Base-by-base conservation (phyloP, 108 stramenopile genomes). In the Seminavis robusta region DNA sequence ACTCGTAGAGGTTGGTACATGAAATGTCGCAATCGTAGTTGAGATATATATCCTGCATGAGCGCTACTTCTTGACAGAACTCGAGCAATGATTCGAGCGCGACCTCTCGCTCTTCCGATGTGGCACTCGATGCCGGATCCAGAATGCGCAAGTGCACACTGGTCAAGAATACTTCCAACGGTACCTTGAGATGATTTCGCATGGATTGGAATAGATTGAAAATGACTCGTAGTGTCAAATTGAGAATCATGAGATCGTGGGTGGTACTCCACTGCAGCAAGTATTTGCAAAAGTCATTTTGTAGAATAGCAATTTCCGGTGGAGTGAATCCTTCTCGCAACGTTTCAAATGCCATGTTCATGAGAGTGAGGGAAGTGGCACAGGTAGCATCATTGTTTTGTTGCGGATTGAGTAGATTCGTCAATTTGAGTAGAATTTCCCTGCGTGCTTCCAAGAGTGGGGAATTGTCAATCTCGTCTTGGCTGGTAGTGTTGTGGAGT, bases 1-100 rank as follows among this genome's bases (percentile, higher is more conserved):
- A 65, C 63, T 95, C 95, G 55, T 94, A 98, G 19, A 98, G 63
- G 61, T 98, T 98, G 39, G 95, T 91, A 69, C 96, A 96, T 17
- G 86, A 71, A 28, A 97, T 87, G 60, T 96, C 96, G 56, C 96
- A 97, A 74, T 98, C 98, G 74, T 97, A 98, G 69, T 97, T 97
- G 53, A 90, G 60, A 71, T 97, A 98, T 3, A 98, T 52, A 64
- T 97, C 96, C 28, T 81, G 81, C 86, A 98, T 94, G 13, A 97
- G 63, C 25, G 71, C 84, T 16, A 95, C 95, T 67, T 97, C 96
- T 36, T 94, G 60, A 44, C 92, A 92, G 34, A 97, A 97, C 63
- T 97, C 96, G 21, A 97, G 69, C 28, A 98, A 57, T 25, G 74
- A 77, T 67, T 97, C 98, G 42, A 98, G 60, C 5, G 92, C 96